Evolutionary conservation across 1,139 yeast species (phyloP).

Genomic region (Protomyces arabidopsidicola): DNA sequence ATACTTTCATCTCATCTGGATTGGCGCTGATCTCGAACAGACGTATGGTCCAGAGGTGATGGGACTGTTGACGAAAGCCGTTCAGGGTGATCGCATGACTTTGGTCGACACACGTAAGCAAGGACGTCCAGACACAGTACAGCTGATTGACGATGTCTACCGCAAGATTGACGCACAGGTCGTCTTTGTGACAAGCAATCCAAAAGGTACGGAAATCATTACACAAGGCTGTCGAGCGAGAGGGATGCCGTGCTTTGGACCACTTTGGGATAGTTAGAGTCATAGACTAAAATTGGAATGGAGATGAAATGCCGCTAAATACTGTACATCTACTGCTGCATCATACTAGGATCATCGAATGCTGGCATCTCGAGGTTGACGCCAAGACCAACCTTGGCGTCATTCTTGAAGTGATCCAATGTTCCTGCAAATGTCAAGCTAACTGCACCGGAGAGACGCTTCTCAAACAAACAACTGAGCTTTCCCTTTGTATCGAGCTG

Average conservation of each 20-base stretch:
- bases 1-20: constrained; percentile 21
- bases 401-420: constrained; percentile 80
- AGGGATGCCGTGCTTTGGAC: constrained; percentile 26
- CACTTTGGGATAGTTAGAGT: constrained; percentile 16
- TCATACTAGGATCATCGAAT: not conserved
- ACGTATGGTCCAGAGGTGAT: constrained; percentile 23
- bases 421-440: constrained; percentile 89
- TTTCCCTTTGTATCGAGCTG: constrained; percentile 89
- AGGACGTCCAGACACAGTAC: constrained; percentile 20
- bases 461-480: constrained; percentile 85
- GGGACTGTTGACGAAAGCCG: constrained; percentile 12
- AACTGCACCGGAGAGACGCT: constrained; percentile 87
- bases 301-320: constrained; percentile 1
- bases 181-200: constrained; percentile 22
- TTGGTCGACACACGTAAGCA: constrained; percentile 15
- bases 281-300: not conserved
- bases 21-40: constrained; percentile 13
- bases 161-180: constrained; percentile 20
- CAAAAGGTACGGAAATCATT: constrained; percentile 21
- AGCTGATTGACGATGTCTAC: constrained; percentile 18
- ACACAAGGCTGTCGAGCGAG: constrained; percentile 19
- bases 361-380: constrained; percentile 70
- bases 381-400: constrained; percentile 87
- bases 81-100: constrained; percentile 17
- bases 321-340: not conserved